phyloP scores from a whole-genome alignment of 495 filamentous ascomycete genomes.

The Pseudevernia furfuracea region DNA sequence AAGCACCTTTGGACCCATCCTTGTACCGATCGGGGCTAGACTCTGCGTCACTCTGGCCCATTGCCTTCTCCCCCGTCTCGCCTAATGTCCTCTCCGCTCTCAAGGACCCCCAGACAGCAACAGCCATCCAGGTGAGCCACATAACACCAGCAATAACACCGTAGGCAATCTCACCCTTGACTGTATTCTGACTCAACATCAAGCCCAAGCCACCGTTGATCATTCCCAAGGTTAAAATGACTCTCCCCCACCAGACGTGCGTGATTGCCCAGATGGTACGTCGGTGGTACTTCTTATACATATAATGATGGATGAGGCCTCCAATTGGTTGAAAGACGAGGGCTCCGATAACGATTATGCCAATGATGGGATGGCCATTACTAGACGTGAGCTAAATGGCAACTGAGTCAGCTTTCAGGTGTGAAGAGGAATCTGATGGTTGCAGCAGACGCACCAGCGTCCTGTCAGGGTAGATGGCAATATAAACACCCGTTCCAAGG shows the following conservation, averaged over 20 bases:
- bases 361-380: slow-evolving; percentile 43
- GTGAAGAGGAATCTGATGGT: not conserved
- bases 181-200: slow-evolving; percentile 36
- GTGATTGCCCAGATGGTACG: slow-evolving; percentile 49
- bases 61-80: slow-evolving; percentile 18
- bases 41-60: not conserved
- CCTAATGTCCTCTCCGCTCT: not conserved
- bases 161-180: slow-evolving; percentile 50
- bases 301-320: slow-evolving; percentile 55
- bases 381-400: slow-evolving; percentile 11
- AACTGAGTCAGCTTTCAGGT: slow-evolving; percentile 32
- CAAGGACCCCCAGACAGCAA: slow-evolving; percentile 21
- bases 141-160: slow-evolving; percentile 50
- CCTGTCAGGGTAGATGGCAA: slow-evolving; percentile 33
- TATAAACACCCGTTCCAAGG: slow-evolving; percentile 53
- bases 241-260: slow-evolving; percentile 66
- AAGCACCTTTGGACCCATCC: not conserved
- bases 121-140: slow-evolving; percentile 39
- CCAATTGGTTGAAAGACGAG: slow-evolving; percentile 58
- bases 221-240: slow-evolving; percentile 54
- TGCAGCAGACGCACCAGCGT: slow-evolving; percentile 24
- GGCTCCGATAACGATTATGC: slow-evolving; percentile 50
- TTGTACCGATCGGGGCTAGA: slow-evolving; percentile 5
- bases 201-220: slow-evolving; percentile 68
- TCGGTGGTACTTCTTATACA: slow-evolving; percentile 40